Evolutionary conservation across 352 stramenopile species (phyloP).

Genomic region (Pelagophyceae sp.): DNA sequence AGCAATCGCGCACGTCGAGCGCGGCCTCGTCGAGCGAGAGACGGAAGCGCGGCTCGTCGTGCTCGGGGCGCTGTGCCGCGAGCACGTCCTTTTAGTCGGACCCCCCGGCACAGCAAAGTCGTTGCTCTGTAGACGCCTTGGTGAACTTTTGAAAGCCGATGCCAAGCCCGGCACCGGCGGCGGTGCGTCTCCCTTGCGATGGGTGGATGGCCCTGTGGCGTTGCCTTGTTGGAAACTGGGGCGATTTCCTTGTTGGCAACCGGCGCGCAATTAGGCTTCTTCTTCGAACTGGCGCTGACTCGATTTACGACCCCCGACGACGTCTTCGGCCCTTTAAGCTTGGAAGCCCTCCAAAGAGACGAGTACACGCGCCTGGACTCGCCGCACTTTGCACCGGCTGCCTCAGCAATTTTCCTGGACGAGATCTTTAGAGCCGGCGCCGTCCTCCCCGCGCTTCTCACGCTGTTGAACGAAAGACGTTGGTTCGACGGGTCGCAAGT

Average conservation of each 20-base stretch:
- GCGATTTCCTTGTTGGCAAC: conserved; percentile 28
- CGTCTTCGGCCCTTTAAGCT: conserved; percentile 49
- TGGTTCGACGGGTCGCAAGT: conserved; percentile 47
- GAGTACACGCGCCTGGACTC: conserved; percentile 37
- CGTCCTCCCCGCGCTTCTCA: conserved; percentile 52
- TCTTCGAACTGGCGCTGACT: conserved; percentile 52
- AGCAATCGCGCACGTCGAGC: conserved; percentile 35
- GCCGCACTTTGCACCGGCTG: conserved; percentile 43
- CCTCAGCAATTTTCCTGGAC: conserved; percentile 47
- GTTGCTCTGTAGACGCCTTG: conserved; percentile 11
- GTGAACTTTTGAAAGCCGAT: conserved; percentile 27
- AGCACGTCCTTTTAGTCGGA: conserved; percentile 49
- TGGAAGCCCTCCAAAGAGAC: conserved; percentile 50
- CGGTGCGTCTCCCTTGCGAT: conserved; percentile 35
- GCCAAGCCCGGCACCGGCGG: conserved; percentile 40
- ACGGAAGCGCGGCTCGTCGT: conserved; percentile 45
- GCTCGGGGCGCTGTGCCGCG: conserved; percentile 41
- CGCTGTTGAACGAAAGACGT: conserved; percentile 51
- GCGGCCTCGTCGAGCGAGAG: conserved; percentile 46
- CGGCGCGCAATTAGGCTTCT: conserved; percentile 24
- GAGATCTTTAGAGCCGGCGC: conserved; percentile 54
- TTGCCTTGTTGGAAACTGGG: too few species aligned
- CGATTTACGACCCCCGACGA: conserved; percentile 54
- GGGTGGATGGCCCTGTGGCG: too few species aligned
- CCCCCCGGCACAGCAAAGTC: conserved; percentile 31